Base-by-base conservation (phyloP, 2,329 filamentous ascomycete genomes). In the Aureobasidium melanogenum region DNA sequence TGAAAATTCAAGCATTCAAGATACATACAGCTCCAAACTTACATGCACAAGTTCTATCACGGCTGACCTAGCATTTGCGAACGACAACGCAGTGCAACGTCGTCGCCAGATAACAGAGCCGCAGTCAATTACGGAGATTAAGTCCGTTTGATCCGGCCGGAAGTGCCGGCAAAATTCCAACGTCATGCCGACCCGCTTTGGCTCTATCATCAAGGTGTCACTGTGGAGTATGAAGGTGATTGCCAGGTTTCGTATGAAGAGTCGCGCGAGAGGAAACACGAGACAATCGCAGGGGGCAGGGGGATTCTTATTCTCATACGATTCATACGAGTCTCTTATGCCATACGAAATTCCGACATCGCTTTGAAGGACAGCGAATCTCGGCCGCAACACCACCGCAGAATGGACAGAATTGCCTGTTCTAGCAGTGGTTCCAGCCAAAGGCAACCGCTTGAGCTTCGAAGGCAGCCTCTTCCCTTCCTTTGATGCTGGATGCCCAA, bases 41-140 rank as follows among this genome's bases (percentile, higher is more conserved):
- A 47, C 44, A n/a, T n/a, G 26, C 7, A 47, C 17, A 26, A 28
- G 14, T 26, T 6, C 24, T 46, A 17, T n/a, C n/a, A n/a, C n/a
- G n/a, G n/a, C n/a, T n/a, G n/a, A n/a, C n/a, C n/a, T n/a, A n/a
- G n/a, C n/a, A n/a, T n/a, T n/a, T n/a, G n/a, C n/a, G n/a, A n/a
- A n/a, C 24, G 22, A 26, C 24, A 28, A 24, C 5, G 14, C 22
- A 19, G 12, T 19, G 14, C 3, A 43, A 10, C 19, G 7, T 14
- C 5, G 28, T 28, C 44, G 32, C 15, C 32, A 36, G 32, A 36
- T 36, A 36, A 36, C 34, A 32, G 46, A 22, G 46, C 30, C 28
- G 30, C 28, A 50, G 97, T 26, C 28, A 50, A 97, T 26, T 68
- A 69, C 54, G 72, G 69, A 26, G 68, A 69, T 30, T 68, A 62